Evolutionary conservation across 805 yeast species (phyloP).

Genomic region (Starmerella roubikii): DNA sequence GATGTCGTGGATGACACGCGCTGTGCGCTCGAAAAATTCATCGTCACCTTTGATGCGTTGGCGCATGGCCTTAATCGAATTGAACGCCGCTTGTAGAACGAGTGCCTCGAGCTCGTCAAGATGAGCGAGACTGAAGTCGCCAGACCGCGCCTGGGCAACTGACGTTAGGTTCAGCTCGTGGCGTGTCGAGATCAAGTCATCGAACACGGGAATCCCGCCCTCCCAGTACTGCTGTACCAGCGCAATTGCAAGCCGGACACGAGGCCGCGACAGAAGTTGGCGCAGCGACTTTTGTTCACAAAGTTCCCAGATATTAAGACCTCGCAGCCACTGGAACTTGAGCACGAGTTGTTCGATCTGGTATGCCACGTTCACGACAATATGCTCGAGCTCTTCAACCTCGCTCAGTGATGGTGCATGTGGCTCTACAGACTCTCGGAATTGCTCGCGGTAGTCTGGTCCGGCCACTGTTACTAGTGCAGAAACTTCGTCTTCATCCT

Average conservation of each 20-base stretch:
- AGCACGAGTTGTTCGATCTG: conserved; percentile 37
- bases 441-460: conserved; percentile 4
- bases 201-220: conserved; percentile 40
- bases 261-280: conserved; percentile 30
- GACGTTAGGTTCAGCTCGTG: conserved; percentile 15
- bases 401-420: conserved; percentile 13
- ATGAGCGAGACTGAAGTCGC: conserved; percentile 5
- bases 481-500: too few species aligned
- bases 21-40: conserved; percentile 3
- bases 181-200: conserved; percentile 35
- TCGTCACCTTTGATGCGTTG: conserved; percentile 7
- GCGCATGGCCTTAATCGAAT: conserved; percentile 2
- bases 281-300: conserved; percentile 30
- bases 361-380: conserved; percentile 39
- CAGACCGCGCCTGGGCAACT: conserved; percentile 6
- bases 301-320: conserved; percentile 26
- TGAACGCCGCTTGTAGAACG: conserved; percentile 5
- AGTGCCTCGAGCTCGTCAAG: conserved; percentile 16
- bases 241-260: conserved; percentile 37
- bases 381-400: conserved; percentile 33
- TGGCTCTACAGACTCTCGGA: not conserved
- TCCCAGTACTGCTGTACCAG: conserved; percentile 41
- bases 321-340: conserved; percentile 40
- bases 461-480: not conserved
- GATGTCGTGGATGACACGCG: conserved; percentile 3